phyloP scores from a whole-genome alignment of 495 filamentous ascomycete genomes.

The Penicillium simplicissimum region DNA sequence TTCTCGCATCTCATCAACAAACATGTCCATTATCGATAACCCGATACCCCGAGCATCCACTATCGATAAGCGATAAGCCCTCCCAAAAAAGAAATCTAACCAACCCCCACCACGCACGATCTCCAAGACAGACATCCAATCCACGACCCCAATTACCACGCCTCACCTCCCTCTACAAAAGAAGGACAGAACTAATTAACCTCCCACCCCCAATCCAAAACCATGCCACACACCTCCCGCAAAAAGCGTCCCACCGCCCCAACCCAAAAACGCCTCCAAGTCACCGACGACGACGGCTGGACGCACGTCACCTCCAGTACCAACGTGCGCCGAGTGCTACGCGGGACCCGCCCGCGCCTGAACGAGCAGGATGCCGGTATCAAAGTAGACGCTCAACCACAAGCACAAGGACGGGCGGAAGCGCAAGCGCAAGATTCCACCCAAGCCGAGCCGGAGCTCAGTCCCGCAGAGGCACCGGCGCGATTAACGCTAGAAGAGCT shows the following conservation, averaged over 20 bases:
- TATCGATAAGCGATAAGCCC: not conserved
- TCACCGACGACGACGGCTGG: conserved; percentile 56
- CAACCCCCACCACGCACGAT: not conserved
- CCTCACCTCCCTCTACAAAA: not conserved
- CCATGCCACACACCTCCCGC: conserved; percentile 54
- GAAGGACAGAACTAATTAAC: conserved; percentile 13
- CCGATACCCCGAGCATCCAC: not conserved
- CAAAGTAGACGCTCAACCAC: not conserved
- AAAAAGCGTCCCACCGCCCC: conserved; percentile 33
- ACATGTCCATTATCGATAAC: not conserved
- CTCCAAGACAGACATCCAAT: not conserved
- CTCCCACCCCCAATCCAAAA: not conserved
- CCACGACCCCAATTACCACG: too few species aligned
- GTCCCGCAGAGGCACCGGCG: conserved; percentile 36
- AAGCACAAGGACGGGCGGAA: not conserved
- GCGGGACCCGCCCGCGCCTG: not conserved
- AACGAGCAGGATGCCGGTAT: not conserved
- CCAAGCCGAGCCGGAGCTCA: conserved; percentile 6
- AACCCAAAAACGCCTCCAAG: conserved; percentile 45
- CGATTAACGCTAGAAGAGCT: conserved; percentile 42
- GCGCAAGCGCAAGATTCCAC: not conserved
- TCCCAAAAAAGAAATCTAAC: not conserved
- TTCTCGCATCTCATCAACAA: not conserved
- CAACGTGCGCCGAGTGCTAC: conserved; percentile 27
- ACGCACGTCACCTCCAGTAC: conserved; percentile 50